Base-by-base conservation (phyloP, 768 basidiomycete species). In the Collybia mongolica region DNA sequence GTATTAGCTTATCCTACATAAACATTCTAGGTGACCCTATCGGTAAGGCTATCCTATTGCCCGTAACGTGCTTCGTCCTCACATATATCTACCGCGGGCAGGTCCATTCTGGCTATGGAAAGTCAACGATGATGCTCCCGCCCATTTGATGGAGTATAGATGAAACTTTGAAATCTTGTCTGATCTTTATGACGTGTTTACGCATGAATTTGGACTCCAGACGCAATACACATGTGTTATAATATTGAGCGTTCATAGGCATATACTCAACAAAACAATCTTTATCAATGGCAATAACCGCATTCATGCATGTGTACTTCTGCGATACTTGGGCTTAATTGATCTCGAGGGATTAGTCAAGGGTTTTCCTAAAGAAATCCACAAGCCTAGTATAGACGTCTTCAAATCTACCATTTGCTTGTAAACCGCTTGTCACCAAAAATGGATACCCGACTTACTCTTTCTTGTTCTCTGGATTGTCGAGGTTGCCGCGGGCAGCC, bases 71-170 rank as follows among this genome's bases (percentile, higher is more conserved):
- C 14, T 36, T 15, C 23, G 26, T 17, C 2, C 17, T 26, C 7
- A 17, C 2, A 50, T 36, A 35, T 52, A 15, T 45, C 24, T 24
- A 9, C 26, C 19, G 15, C 37, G 41, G 19, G 9, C 55, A 86
- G 85, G 85, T 38, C 85, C 86, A 2, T 88, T 86, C 60, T 88
- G 84, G 86, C 71, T 88, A 56, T 85, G 82, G 77, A 85, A 84
- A 64, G 78, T 79, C 39, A 66, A 65, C 15, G 71, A 74, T 8
- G 61, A 70, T 45, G 60, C 63, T 58, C 60, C 70, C 12, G 59
- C 63, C 5, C 59, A 71, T 43, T 58, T 76, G 23, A 69, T 72
- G 62, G 69, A 73, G 49, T 50, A 54, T 48, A 52, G 43, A 2
- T 51, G 49, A 38, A 48, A 41, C 6, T 18, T 48, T 19, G 22